A percentile compares a stretch with the other conserved stretches of the same genome.
Evolutionary conservation across 345 rosid genomes (phyloP).

Genomic region (Populus deltoides): DNA sequence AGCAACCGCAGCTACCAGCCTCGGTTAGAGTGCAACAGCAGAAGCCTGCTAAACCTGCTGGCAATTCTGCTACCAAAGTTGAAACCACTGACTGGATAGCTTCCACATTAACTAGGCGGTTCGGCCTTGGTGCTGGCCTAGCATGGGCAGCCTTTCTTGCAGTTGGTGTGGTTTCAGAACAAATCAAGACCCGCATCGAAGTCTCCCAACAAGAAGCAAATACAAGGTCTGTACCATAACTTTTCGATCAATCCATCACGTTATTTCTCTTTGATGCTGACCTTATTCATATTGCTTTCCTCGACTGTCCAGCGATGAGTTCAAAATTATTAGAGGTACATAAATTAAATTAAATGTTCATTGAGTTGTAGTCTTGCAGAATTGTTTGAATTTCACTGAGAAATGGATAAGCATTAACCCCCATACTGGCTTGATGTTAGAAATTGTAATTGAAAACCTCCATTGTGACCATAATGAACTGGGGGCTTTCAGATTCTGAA

Average conservation of each 20-base stretch:
- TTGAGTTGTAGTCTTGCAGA: no score
- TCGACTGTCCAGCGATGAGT: not conserved
- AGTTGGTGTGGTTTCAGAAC: constrained; percentile 81
- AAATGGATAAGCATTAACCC: no score
- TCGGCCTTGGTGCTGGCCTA: constrained; percentile 87
- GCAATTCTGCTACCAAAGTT: constrained; percentile 23
- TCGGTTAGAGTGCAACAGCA: constrained; percentile 35
- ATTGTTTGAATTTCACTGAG: no score
- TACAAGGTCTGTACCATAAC: constrained; percentile 49
- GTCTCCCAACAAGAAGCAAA: constrained; percentile 73
- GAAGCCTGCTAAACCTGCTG: constrained; percentile 28
- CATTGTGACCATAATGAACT: no score
- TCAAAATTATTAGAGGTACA: no score
- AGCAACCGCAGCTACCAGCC: constrained; percentile 26
- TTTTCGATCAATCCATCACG: not conserved
- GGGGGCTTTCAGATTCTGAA: no score
- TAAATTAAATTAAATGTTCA: no score
- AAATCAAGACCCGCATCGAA: constrained; percentile 79
- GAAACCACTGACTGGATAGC: constrained; percentile 89
- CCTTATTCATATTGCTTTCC: not conserved
- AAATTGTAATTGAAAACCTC: no score
- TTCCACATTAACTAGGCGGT: constrained; percentile 75
- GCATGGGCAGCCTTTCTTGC: constrained; percentile 85
- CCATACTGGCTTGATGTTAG: no score
- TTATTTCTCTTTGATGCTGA: not conserved